Conservation (phyloP, 164 flowering plant species). For the Liriodendron chinense region DNA sequence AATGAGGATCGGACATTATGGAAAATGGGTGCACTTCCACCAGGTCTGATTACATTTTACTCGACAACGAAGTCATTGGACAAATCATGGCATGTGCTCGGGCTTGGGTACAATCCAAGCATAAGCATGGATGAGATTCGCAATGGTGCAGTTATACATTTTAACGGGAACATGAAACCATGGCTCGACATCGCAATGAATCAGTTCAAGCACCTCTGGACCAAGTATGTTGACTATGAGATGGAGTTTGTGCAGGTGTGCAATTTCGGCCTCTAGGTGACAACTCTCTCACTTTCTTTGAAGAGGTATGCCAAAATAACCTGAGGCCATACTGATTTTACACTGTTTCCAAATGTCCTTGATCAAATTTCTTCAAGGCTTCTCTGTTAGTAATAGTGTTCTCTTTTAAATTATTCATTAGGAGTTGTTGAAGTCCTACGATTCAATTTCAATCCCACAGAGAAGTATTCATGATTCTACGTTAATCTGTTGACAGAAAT, state of each 20-base stretch:
- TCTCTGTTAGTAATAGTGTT: not conserved
- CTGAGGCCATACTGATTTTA: not conserved
- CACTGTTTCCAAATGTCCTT: not conserved
- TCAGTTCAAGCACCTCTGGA: conserved; percentile 78
- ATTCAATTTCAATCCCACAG: not conserved
- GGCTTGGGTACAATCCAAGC: conserved; percentile 90
- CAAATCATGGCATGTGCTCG: conserved; percentile 92
- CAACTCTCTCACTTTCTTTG: not conserved
- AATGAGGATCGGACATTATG: conserved; percentile 69
- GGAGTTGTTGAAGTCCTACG: not conserved
- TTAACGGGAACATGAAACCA: conserved; percentile 91
- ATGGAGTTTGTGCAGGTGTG: conserved; percentile 92
- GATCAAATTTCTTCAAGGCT: not conserved
- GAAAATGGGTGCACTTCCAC: conserved; percentile 76
- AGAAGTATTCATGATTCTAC: not conserved
- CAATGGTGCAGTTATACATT: conserved; percentile 87
- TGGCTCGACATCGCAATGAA: conserved; percentile 98
- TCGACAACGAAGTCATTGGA: conserved; percentile 77
- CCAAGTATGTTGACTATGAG: conserved; percentile 78
- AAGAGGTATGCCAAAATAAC: conserved; percentile 1
- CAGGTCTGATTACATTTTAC: conserved; percentile 81
- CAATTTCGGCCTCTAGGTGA: conserved; percentile 80
- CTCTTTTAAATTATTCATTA: not conserved
- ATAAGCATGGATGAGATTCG: conserved; percentile 87
- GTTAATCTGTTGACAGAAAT: not conserved